A percentile compares a stretch with the other conserved stretches of the same genome.
Conservation (phyloP, 139 green algal genomes). For the Ettlia oleoabundans region DNA sequence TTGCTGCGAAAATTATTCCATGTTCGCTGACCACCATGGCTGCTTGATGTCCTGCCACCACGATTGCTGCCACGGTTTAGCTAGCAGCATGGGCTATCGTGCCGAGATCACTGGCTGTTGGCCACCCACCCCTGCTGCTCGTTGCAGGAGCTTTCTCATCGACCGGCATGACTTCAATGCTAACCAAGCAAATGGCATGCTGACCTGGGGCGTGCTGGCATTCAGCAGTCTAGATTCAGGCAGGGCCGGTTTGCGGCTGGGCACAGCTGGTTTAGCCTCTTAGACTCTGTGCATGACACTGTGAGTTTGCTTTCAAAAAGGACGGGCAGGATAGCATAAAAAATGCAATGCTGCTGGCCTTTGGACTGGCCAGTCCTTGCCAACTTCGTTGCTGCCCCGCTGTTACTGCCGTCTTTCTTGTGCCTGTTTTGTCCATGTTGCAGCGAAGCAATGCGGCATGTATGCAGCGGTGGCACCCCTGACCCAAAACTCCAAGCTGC, state of each 20-base stretch:
- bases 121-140: neutral
- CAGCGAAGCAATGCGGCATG: conserved; percentile 26
- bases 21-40: no score
- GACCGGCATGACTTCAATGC: conserved; percentile 12
- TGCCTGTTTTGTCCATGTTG: neutral
- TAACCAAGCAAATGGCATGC: neutral
- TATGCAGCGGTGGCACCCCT: neutral
- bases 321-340: neutral
- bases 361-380: no score
- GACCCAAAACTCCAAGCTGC: neutral
- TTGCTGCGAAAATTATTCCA: no score
- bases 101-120: neutral
- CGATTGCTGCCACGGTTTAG: neutral
- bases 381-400: neutral
- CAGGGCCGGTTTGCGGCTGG: no score
- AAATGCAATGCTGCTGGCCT: no score
- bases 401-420: neutral
- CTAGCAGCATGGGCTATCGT: neutral
- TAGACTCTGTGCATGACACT: no score
- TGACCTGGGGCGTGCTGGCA: conserved; percentile 28
- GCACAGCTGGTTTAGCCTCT: no score
- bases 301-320: neutral
- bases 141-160: conserved; percentile 28
- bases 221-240: no score
- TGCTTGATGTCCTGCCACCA: neutral